Evolutionary conservation across 768 basidiomycete species (phyloP).

Genomic region (Termitomyces sp.): DNA sequence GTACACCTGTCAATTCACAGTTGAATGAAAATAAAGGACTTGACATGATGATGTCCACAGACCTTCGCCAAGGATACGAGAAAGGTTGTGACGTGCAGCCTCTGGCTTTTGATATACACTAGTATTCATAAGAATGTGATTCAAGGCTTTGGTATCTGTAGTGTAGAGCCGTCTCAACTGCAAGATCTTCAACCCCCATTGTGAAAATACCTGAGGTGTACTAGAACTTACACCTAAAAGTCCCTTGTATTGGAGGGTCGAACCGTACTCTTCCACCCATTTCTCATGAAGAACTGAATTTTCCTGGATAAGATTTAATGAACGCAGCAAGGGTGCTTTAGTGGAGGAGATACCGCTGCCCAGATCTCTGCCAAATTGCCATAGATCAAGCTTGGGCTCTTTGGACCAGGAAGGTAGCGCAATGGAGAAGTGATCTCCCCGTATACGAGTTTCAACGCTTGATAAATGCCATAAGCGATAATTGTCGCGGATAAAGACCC

Average conservation of each 20-base stretch:
- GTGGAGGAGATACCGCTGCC: conserved; percentile 27
- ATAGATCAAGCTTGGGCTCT: conserved; percentile 35
- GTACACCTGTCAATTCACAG: conserved; percentile 33
- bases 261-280: conserved; percentile 14
- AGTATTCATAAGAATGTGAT: conserved; percentile 55
- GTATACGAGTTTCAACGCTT: conserved; percentile 28
- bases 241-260: conserved; percentile 12
- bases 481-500: conserved; percentile 17
- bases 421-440: conserved; percentile 34
- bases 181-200: conserved; percentile 40
- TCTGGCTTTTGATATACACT: conserved; percentile 53
- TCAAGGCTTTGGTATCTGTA: conserved; percentile 39
- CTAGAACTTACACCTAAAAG: conserved; percentile 35
- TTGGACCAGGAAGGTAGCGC: conserved; percentile 48
- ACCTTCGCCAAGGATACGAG: conserved; percentile 39
- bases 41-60: background rate
- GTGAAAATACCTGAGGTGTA: conserved; percentile 35
- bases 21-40: background rate
- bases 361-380: conserved; percentile 44
- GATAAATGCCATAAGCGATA: conserved; percentile 23
- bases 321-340: background rate
- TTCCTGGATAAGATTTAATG: conserved; percentile 19
- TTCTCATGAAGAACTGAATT: conserved; percentile 22
- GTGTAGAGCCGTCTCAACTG: conserved; percentile 10
- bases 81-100: conserved; percentile 27